A percentile compares a stretch with the other conserved stretches of the same genome.
These are phyloP conservation scores for Neopestalotiopsis sp. DNA, from an alignment of 2,329 filamentous ascomycete genomes.

Conservation along the genomic window DNA sequence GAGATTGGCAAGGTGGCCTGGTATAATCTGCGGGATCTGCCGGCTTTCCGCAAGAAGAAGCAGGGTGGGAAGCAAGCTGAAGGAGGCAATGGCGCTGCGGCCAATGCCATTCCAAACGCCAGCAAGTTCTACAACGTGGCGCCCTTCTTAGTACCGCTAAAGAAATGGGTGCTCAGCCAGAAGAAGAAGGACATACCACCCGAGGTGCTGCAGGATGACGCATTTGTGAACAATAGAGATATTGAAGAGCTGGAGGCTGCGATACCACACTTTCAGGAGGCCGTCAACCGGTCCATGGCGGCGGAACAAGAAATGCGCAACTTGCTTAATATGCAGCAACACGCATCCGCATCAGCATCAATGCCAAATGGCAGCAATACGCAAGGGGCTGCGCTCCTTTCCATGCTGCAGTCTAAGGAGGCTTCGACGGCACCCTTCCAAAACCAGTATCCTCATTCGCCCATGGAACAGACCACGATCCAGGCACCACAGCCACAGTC, in stretches of 20 bases:
- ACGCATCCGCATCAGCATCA: constrained; percentile 33
- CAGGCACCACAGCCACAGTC: constrained; percentile 59
- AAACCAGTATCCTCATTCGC: constrained; percentile 48
- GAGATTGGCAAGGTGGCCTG: constrained; percentile 98
- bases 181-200: constrained; percentile 68
- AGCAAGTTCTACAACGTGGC: constrained; percentile 99
- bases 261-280: neutral
- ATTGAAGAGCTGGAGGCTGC: constrained; percentile 3
- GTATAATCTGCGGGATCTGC: constrained; percentile 89
- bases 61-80: constrained; percentile 50
- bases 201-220: constrained; percentile 57
- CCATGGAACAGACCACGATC: constrained; percentile 57
- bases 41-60: constrained; percentile 77
- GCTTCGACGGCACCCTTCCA: constrained; percentile 27
- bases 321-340: neutral
- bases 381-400: constrained; percentile 58
- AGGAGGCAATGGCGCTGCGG: constrained; percentile 59
- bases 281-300: neutral
- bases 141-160: constrained; percentile 83
- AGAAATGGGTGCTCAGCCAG: constrained; percentile 89
- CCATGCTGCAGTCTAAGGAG: constrained; percentile 52
- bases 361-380: constrained; percentile 51
- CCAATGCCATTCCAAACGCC: constrained; percentile 54
- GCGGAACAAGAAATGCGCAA: neutral
- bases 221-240: constrained; percentile 65